Evolutionary conservation across 2,329 filamentous ascomycete species (phyloP).

Genomic region (Fusarium goolgardi): DNA sequence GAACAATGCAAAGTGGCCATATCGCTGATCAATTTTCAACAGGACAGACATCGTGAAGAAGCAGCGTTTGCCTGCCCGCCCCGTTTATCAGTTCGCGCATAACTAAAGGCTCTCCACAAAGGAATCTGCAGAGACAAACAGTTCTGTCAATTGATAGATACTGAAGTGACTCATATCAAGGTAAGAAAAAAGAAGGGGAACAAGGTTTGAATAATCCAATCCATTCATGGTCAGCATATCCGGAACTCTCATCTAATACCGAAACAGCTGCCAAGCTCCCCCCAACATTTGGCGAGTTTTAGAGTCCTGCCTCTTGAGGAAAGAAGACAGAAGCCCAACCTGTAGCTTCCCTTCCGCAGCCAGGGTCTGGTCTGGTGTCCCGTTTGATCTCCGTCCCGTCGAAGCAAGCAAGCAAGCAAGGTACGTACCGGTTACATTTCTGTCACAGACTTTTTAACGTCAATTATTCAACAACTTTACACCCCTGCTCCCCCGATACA

Average conservation of each 20-base stretch:
- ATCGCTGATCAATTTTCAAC: slow-evolving; percentile 27
- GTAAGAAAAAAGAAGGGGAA: not conserved
- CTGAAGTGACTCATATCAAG: slow-evolving; percentile 30
- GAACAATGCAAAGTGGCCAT: slow-evolving; percentile 35
- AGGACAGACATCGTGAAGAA: slow-evolving; percentile 19
- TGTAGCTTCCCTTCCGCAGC: slow-evolving; percentile 36
- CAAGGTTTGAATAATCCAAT: slow-evolving; percentile 12
- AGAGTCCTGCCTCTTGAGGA: slow-evolving; percentile 40
- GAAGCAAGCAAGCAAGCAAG: slow-evolving; percentile 6
- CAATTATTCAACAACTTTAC: slow-evolving; percentile 4
- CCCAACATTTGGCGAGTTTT: slow-evolving; percentile 26
- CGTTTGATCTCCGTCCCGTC: slow-evolving; percentile 15
- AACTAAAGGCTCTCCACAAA: not conserved
- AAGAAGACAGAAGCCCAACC: slow-evolving; percentile 39
- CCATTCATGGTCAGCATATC: slow-evolving; percentile 12
- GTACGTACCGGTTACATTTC: slow-evolving; percentile 32
- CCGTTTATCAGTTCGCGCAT: slow-evolving; percentile 1
- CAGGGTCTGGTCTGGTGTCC: slow-evolving; percentile 23
- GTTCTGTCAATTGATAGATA: not conserved
- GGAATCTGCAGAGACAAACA: not conserved
- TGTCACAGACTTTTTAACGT: slow-evolving; percentile 12
- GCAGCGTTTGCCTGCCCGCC: not conserved
- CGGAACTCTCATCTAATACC: slow-evolving; percentile 26
- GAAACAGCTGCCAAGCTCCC: slow-evolving; percentile 31
- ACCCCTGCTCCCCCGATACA: slow-evolving; percentile 39